Base-by-base conservation (phyloP, 768 basidiomycete genomes). In the Mycena maculata region DNA sequence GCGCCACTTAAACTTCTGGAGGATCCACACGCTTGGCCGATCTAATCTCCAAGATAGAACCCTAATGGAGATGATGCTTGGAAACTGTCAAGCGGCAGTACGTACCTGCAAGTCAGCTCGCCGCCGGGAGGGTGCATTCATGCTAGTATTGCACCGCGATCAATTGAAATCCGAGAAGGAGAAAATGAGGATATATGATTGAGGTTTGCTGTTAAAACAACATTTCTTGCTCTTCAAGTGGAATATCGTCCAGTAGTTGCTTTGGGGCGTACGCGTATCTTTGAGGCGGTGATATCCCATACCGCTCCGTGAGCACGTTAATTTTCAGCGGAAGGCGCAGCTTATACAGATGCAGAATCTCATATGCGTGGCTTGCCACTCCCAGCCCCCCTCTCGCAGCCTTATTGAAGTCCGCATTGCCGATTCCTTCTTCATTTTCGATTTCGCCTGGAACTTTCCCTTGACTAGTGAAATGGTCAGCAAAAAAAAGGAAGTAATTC, bases 361-460 rank as follows among this genome's bases (percentile, higher is more conserved):
- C 68, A 50, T 69, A 69, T 13, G 68, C 68, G 47, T 59, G 50
- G 9, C 33, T 33, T 1, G 53, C 33, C 12, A 10, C 28, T 20
- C 52, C 38, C 2, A 22, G 42, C 42, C n/a, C n/a, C 25, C 2
- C 27, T 28, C 28, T 23, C 2, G 20, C 13, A n/a, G 27, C 22
- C 2, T 31, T 44, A 50, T 69, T 66, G 58, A 69, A 69, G 49
- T 57, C 57, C 2, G 64, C 42, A 27, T 65, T 69, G 23, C 67
- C 68, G 56, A 60, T 27, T 18, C 63, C 63, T 12, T 52, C 44
- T 10, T 60, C 64, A 20, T 12, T 1, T 9, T 33, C 42, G 22
- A 67, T 50, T 53, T 67, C 65, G 20, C 68, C 68, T 12, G 64
- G 65, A 18, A 23, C 25, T 45, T 70, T 70, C 10, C 60, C 48